Percentiles rank a stretch among this genome's conserved stretches.
Conservation (phyloP, 2,329 filamentous ascomycete genomes). For the Rhexocercosporidium sp. region DNA sequence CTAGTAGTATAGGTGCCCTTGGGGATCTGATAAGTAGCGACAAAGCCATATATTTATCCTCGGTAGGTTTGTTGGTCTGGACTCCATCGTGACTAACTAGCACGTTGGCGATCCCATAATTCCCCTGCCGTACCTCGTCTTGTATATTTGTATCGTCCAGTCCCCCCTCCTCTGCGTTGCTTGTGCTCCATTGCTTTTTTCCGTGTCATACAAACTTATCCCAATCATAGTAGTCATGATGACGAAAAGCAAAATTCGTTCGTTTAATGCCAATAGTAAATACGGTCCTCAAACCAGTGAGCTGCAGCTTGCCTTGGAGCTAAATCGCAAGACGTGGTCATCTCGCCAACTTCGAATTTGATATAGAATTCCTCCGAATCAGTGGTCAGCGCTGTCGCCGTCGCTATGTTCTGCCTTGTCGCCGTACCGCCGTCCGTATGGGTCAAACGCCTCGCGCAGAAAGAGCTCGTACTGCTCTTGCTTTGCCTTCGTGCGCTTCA, state of each 20-base stretch:
- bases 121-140: background rate
- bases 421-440: constrained; percentile 7
- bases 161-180: background rate
- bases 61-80: too few relatives aligned
- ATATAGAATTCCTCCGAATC: constrained; percentile 13
- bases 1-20: too few relatives aligned
- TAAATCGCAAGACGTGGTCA: too few relatives aligned
- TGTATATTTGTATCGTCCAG: background rate
- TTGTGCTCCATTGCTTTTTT: constrained; percentile 1
- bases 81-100: too few relatives aligned
- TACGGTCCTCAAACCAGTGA: background rate
- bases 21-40: too few relatives aligned
- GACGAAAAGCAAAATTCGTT: background rate
- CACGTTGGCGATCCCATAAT: too few relatives aligned
- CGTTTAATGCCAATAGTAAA: background rate
- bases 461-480: constrained; percentile 16
- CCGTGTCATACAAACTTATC: background rate
- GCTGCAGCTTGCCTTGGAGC: too few relatives aligned
- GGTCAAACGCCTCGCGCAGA: constrained; percentile 13
- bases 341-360: constrained; percentile 7
- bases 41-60: too few relatives aligned
- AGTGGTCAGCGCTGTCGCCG: constrained; percentile 12
- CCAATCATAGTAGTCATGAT: background rate
- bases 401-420: constrained; percentile 9
- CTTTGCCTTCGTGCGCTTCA: background rate